A percentile compares a stretch with the other conserved stretches of the same genome.
Conservation (phyloP, 768 basidiomycete species). For the Imleria badia region DNA sequence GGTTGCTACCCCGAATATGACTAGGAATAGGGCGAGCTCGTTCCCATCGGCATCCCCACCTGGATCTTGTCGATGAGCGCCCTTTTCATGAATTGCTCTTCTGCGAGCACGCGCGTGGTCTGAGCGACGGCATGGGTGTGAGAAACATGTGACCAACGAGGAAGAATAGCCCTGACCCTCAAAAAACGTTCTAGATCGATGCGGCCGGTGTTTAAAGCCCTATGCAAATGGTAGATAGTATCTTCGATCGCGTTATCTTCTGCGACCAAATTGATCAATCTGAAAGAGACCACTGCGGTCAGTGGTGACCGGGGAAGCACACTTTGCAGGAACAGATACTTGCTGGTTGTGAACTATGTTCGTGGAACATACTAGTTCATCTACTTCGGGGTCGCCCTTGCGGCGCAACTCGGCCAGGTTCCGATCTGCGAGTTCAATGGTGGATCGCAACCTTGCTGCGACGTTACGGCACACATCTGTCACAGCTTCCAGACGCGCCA, state of each 20-base stretch:
- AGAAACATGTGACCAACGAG: constrained; percentile 15
- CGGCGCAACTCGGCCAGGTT: constrained; percentile 75
- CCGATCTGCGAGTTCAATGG: constrained; percentile 66
- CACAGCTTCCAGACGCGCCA: constrained; percentile 91
- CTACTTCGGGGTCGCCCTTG: constrained; percentile 90
- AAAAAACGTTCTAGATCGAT: constrained; percentile 95
- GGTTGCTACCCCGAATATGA: constrained; percentile 38
- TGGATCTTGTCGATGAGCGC: constrained; percentile 92
- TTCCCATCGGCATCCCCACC: constrained; percentile 52
- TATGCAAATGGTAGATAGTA: constrained; percentile 94
- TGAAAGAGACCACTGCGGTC: constrained; percentile 34
- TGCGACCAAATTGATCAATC: constrained; percentile 95
- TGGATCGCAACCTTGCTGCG: constrained; percentile 58
- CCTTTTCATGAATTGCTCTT: constrained; percentile 97
- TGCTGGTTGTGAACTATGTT: constrained; percentile 98
- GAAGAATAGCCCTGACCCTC: constrained; percentile 55
- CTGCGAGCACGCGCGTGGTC: constrained; percentile 83
- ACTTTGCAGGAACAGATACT: constrained; percentile 5
- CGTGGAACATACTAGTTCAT: constrained; percentile 94
- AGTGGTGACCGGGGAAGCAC: constrained; percentile 8
- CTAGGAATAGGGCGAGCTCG: constrained; percentile 38
- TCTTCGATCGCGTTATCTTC: constrained; percentile 99
- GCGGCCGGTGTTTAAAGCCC: constrained; percentile 86
- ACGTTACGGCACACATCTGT: constrained; percentile 86
- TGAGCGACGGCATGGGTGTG: constrained; percentile 33